Percentiles rank a stretch among this genome's conserved stretches.
Conservation (phyloP, 2,329 filamentous ascomycete genomes). For the Fusarium sp. region DNA sequence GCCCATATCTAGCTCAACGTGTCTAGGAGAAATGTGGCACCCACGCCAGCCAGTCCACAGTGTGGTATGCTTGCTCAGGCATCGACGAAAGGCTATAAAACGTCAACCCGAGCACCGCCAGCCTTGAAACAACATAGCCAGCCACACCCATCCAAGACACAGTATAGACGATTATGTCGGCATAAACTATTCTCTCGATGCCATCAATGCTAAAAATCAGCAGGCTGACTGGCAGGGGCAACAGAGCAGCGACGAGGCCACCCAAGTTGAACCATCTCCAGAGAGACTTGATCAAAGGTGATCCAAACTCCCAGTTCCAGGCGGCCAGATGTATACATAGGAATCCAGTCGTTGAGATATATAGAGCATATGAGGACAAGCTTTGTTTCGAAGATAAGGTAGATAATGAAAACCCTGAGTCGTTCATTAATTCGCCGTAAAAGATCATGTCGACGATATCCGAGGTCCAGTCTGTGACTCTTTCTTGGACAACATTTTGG, state of each 20-base stretch:
- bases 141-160: too few relatives aligned
- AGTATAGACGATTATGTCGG: too few relatives aligned
- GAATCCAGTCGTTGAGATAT: not conserved
- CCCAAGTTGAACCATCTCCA: not conserved
- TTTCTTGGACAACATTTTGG: accelerated
- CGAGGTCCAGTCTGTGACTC: accelerated
- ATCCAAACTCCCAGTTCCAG: not conserved
- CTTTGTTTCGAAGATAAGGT: too few relatives aligned
- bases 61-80: not conserved
- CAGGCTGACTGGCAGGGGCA: not conserved
- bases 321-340: not conserved
- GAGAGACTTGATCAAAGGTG: accelerated
- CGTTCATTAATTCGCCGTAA: too few relatives aligned
- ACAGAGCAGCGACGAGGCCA: accelerated
- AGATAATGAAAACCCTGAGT: too few relatives aligned
- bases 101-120: accelerated
- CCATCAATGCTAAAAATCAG: too few relatives aligned
- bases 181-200: too few relatives aligned
- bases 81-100: not conserved
- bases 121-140: not conserved
- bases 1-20: accelerated
- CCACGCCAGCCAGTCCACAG: not conserved
- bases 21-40: slow-evolving; percentile 3
- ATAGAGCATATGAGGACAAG: accelerated
- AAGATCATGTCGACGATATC: not conserved